phyloP scores from a whole-genome alignment of 2,329 filamentous ascomycete genomes.

The Fusarium scirpi region DNA sequence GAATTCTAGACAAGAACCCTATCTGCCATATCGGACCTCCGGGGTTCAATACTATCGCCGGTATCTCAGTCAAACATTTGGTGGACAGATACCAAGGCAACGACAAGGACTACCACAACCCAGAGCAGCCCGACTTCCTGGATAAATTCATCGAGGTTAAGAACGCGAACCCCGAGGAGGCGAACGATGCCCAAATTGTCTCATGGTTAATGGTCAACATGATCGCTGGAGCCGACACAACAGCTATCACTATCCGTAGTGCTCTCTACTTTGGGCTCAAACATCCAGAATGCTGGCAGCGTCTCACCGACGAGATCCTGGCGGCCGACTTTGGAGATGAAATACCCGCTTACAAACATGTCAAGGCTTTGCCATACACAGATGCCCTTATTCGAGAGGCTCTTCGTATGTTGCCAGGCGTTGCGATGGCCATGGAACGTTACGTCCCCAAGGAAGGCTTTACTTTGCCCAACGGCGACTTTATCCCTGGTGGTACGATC shows the following conservation, averaged over 20 bases:
- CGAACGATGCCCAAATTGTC: constrained; percentile 53
- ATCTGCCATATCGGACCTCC: constrained; percentile 51
- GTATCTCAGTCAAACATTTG: constrained; percentile 48
- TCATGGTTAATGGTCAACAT: constrained; percentile 52
- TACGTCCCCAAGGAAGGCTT: constrained; percentile 56
- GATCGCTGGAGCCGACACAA: constrained; percentile 45
- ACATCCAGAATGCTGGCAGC: constrained; percentile 30
- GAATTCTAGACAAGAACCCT: constrained; percentile 31
- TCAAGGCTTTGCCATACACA: constrained; percentile 33
- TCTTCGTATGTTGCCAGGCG: constrained; percentile 58
- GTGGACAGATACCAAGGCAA: constrained; percentile 46
- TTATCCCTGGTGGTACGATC: constrained; percentile 49
- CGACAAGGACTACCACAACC: constrained; percentile 46
- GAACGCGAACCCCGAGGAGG: constrained; percentile 48
- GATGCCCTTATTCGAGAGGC: constrained; percentile 61
- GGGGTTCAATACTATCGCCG: constrained; percentile 46
- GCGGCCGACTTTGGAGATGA: constrained; percentile 3
- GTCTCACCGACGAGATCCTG: constrained; percentile 34
- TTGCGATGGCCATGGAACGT: constrained; percentile 59
- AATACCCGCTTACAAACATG: constrained; percentile 33
- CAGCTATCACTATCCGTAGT: constrained; percentile 42
- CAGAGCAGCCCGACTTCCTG: constrained; percentile 52
- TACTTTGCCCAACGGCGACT: constrained; percentile 48
- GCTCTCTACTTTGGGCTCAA: constrained; percentile 43
- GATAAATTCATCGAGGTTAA: constrained; percentile 58